Evolutionary conservation across 2,329 filamentous ascomycete genomes (phyloP).

Genomic region (Exophiala sideris): DNA sequence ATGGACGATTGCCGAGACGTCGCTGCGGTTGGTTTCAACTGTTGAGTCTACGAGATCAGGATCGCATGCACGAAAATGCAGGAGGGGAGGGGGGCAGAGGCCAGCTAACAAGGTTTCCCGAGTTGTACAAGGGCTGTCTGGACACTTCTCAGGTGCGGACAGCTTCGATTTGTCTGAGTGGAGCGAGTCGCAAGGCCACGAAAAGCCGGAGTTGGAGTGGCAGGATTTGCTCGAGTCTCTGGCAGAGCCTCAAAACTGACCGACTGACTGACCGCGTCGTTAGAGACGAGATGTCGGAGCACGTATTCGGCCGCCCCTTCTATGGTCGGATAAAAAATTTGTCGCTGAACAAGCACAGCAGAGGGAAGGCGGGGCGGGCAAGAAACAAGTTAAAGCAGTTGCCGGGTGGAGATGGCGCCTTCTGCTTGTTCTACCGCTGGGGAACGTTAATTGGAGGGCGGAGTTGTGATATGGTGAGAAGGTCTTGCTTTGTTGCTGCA

Average conservation of each 20-base stretch:
- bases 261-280: background rate
- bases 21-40: conserved; percentile 25
- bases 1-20: conserved; percentile 32
- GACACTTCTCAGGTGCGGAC: conserved; percentile 16
- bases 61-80: conserved; percentile 32
- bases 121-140: conserved; percentile 28
- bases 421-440: conserved; percentile 12
- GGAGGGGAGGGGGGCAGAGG: conserved; percentile 26
- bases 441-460: conserved; percentile 9
- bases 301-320: conserved; percentile 10
- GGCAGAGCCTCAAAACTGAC: conserved; percentile 23
- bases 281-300: conserved; percentile 6
- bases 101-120: conserved; percentile 31
- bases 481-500: background rate
- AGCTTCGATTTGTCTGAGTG: conserved; percentile 25
- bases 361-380: conserved; percentile 12
- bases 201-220: conserved; percentile 5
- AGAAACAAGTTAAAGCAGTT: conserved; percentile 11
- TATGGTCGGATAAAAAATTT: conserved; percentile 15
- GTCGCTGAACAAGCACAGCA: conserved; percentile 11
- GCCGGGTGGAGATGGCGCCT: conserved; percentile 15
- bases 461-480: conserved; percentile 7
- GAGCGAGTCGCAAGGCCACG: conserved; percentile 18
- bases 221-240: conserved; percentile 14
- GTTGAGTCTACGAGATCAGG: conserved; percentile 30